Evolutionary conservation across 495 filamentous ascomycete genomes (phyloP).

Genomic region (Trichodelitschia bisporula): DNA sequence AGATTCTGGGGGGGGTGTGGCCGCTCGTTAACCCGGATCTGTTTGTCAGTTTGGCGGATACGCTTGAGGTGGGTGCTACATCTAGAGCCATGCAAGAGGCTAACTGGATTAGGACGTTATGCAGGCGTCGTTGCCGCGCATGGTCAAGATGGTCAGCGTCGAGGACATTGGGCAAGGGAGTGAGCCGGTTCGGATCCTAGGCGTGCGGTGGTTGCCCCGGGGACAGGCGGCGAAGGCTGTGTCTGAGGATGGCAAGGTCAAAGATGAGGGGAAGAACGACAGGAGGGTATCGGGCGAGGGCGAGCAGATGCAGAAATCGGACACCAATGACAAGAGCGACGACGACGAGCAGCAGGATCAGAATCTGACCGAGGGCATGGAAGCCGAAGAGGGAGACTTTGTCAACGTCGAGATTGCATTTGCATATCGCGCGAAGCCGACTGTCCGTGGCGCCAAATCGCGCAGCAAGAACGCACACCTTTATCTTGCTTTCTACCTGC

Average conservation of each 20-base stretch:
- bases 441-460: constrained; percentile 21
- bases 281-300: constrained; percentile 18
- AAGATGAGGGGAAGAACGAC: constrained; percentile 20
- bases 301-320: constrained; percentile 10
- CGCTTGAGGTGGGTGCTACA: constrained; percentile 21
- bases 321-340: constrained; percentile 8
- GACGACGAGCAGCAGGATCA: constrained; percentile 16
- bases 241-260: constrained; percentile 25
- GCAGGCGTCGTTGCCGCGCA: constrained; percentile 38
- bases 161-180: constrained; percentile 47
- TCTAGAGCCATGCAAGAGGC: not conserved
- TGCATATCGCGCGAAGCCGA: constrained; percentile 35
- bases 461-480: constrained; percentile 47
- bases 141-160: constrained; percentile 41
- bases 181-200: constrained; percentile 36
- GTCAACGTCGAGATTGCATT: constrained; percentile 47
- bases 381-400: constrained; percentile 50
- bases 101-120: constrained; percentile 27
- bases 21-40: constrained; percentile 46
- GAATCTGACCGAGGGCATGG: constrained; percentile 35
- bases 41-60: constrained; percentile 36
- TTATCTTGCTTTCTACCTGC: constrained; percentile 41
- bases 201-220: constrained; percentile 38
- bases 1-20: constrained; percentile 35
- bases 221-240: constrained; percentile 35